Percentiles rank a stretch among this genome's conserved stretches.
These are phyloP conservation scores for Clitocybe nebularis DNA, from an alignment of 1,284 basidiomycete genomes.

Conservation along the genomic window DNA sequence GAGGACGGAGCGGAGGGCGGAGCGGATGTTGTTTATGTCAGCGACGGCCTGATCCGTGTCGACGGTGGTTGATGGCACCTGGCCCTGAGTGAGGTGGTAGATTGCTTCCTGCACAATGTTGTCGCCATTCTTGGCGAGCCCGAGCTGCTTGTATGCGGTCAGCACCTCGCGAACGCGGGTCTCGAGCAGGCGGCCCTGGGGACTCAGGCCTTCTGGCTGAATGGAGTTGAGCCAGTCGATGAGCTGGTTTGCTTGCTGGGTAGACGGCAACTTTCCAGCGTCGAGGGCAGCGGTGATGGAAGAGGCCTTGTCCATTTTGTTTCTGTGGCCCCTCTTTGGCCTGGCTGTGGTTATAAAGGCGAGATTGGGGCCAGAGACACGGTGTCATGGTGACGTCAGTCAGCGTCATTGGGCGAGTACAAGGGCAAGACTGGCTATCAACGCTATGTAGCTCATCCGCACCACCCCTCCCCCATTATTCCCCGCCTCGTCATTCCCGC, in stretches of 20 bases:
- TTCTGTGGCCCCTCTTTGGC: not conserved
- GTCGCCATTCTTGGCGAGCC: slow-evolving; percentile 54
- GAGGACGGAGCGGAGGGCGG: slow-evolving; percentile 45
- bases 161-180: slow-evolving; percentile 45
- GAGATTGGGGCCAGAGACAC: no score
- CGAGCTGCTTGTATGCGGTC: slow-evolving; percentile 48
- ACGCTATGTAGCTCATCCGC: no score
- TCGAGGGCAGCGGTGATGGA: slow-evolving; percentile 58
- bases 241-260: slow-evolving; percentile 45
- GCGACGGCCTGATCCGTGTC: slow-evolving; percentile 41
- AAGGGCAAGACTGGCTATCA: no score
- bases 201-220: slow-evolving; percentile 43
- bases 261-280: slow-evolving; percentile 61
- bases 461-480: no score
- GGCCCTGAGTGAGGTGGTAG: slow-evolving; percentile 55
- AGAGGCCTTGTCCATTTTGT: slow-evolving; percentile 56
- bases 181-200: slow-evolving; percentile 48
- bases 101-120: slow-evolving; percentile 58
- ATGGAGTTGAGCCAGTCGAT: slow-evolving; percentile 49
- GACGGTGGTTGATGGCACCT: slow-evolving; percentile 33
- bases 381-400: no score
- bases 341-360: not conserved
- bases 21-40: slow-evolving; percentile 46
- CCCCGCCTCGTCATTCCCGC: no score
- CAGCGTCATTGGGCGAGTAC: no score